Conservation (phyloP, 1,284 basidiomycete species). For the Vanrija sp. region DNA sequence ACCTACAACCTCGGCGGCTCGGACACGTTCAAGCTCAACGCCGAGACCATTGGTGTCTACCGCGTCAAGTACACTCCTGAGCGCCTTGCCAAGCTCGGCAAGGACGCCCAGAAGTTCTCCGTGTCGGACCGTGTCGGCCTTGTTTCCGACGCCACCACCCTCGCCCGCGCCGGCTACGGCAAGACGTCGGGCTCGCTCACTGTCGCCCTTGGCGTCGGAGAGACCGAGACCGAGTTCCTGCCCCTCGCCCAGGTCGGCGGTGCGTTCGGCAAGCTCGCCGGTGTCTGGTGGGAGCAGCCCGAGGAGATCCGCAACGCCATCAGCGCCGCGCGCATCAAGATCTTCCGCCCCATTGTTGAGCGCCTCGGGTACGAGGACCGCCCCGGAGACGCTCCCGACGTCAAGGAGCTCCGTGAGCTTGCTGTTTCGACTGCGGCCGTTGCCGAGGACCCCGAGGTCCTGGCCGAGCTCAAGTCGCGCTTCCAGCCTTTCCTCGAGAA, state of each 20-base stretch:
- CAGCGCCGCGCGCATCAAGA: constrained; percentile 62
- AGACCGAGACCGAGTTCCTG: constrained; percentile 63
- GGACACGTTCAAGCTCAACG: constrained; percentile 80
- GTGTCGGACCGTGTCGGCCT: constrained; percentile 84
- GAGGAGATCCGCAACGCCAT: constrained; percentile 59
- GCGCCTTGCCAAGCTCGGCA: constrained; percentile 71
- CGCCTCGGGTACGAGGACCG: constrained; percentile 75
- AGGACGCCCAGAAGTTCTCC: constrained; percentile 73
- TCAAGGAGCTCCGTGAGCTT: constrained; percentile 69
- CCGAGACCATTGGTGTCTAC: constrained; percentile 79
- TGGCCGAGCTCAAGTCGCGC: constrained; percentile 67
- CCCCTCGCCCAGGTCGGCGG: constrained; percentile 44
- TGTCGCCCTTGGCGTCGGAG: constrained; percentile 63
- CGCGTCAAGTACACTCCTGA: constrained; percentile 84
- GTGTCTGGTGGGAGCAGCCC: constrained; percentile 82
- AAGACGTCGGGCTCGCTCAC: constrained; percentile 72
- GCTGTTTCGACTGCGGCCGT: constrained; percentile 67
- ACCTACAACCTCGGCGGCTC: constrained; percentile 63
- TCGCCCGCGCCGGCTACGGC: constrained; percentile 74
- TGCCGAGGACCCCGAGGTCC: constrained; percentile 63
- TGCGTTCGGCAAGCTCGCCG: constrained; percentile 57
- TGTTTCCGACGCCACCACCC: constrained; percentile 72
- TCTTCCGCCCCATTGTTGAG: constrained; percentile 76
- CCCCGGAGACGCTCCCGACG: constrained; percentile 66
- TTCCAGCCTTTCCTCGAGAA: constrained; percentile 70